Evolutionary conservation across 1,284 basidiomycete genomes (phyloP), one percentile per base, ranked within the genome.

Genomic region (Xerocomus minutiporus): DNA sequence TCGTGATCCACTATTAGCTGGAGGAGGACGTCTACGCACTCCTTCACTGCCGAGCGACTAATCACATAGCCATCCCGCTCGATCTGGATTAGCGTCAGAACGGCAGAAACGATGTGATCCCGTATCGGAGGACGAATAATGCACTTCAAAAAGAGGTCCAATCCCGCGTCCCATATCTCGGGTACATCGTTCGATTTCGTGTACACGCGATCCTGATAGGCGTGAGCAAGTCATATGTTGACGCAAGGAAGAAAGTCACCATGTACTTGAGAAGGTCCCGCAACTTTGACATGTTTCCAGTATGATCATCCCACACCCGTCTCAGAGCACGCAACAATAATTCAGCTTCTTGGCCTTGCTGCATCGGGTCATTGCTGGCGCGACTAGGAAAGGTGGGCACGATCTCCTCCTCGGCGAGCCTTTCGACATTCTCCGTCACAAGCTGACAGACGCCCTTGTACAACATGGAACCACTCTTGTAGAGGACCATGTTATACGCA

Each of bases 211-310:
- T 98, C 95, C 95, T 96, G 66, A n/a, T 48, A 39, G 46, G 13
- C 25, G 48, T 71, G 48, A 61, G 61, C 34, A 51, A 53, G 46
- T 35, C 47, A 35, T 58, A 38, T n/a, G 23, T 28, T 46, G 26
- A 52, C 9, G 9, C 15, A 25, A 51, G 49, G 15, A 44, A 50
- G 38, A 41, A 70, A 83, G 61, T 61, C 52, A 95, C 96, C 90
- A 99, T 96, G 69, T 99, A 99, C 66, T 91, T 93, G 60, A 99
- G 76, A 34, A 99, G 84, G 66, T 95, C 93, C 36, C 88, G 83
- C 53, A 99, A 71, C 68, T 95, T 93, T 41, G 81, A 78, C 90
- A 98, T 93, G 69, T 88, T 93, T 12, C 86, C 84, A 6, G 80
- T 86, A 70, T 99, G 96, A 67, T 98, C 94, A 56, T 96, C 91